Evolutionary conservation across 345 rosid species (phyloP).

Genomic region (Melaleuca alternifolia): DNA sequence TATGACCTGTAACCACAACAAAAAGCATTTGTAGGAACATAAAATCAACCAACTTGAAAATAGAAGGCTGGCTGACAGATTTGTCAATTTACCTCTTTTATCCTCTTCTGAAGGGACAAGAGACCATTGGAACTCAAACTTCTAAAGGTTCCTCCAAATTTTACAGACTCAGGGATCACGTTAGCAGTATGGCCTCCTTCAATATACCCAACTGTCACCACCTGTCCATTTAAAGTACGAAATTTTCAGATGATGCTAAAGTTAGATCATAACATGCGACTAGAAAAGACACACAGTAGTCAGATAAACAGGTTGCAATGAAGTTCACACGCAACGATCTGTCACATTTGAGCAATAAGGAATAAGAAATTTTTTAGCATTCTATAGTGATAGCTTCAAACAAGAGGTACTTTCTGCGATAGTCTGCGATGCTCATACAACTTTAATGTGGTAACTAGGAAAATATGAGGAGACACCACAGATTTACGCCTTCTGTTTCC

Average conservation of each 20-base stretch:
- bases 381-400: background rate
- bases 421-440: too few relatives aligned
- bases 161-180: constrained; percentile 42
- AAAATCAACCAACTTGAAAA: background rate
- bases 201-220: constrained; percentile 55
- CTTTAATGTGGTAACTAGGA: too few relatives aligned
- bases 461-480: background rate
- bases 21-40: background rate
- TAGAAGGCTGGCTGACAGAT: background rate
- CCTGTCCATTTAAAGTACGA: constrained; percentile 11
- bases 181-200: constrained; percentile 54
- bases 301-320: background rate
- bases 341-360: background rate
- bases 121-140: constrained; percentile 50
- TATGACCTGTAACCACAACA: constrained; percentile 22
- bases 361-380: background rate
- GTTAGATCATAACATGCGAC: background rate
- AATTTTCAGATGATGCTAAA: background rate
- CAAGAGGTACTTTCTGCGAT: too few relatives aligned
- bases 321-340: background rate
- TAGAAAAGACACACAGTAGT: background rate
- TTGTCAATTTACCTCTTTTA: constrained; percentile 26
- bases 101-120: constrained; percentile 34
- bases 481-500: background rate
- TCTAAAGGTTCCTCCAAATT: constrained; percentile 54